Conservation (phyloP, 192 early-diverging fungal species). For the Coemansia sp. region DNA sequence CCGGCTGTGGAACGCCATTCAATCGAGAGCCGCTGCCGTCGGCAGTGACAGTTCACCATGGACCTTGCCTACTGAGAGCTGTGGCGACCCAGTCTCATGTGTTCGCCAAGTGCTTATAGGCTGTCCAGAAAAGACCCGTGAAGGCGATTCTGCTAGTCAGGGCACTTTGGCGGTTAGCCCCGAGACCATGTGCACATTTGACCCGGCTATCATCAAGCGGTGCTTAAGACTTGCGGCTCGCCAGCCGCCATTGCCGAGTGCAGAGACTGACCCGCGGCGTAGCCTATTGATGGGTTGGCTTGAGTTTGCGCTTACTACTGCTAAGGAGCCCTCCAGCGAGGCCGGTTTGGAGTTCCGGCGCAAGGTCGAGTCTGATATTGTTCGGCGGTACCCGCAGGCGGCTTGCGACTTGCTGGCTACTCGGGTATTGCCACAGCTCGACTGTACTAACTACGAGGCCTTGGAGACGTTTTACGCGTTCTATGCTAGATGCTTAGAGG, state of each 20-base stretch:
- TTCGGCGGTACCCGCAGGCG: not conserved
- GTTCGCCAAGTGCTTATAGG: not conserved
- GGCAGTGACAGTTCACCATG: not conserved
- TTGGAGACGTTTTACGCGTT: constrained; percentile 19
- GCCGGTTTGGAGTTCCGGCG: not conserved
- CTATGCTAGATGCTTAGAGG: constrained; percentile 8
- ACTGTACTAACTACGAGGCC: constrained; percentile 13
- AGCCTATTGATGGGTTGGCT: constrained; percentile 42
- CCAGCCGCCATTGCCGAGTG: not conserved
- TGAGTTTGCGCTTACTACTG: constrained; percentile 32
- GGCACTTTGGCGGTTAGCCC: not conserved
- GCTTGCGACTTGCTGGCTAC: constrained; percentile 5
- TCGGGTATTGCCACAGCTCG: constrained; percentile 23
- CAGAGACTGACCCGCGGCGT: not conserved
- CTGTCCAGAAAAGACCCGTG: not conserved
- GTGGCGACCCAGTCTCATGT: not conserved
- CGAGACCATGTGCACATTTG: constrained; percentile 36
- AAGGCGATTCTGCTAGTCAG: not conserved
- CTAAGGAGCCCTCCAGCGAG: constrained; percentile 4
- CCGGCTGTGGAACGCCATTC: constrained; percentile 13
- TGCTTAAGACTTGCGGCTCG: constrained; percentile 9
- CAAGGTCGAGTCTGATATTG: constrained; percentile 22
- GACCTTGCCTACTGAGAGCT: not conserved
- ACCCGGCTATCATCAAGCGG: constrained; percentile 38
- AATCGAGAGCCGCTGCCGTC: not conserved